A percentile compares a stretch with the other conserved stretches of the same genome.
Conservation (phyloP, 768 basidiomycete species). For the Russula abietina region DNA sequence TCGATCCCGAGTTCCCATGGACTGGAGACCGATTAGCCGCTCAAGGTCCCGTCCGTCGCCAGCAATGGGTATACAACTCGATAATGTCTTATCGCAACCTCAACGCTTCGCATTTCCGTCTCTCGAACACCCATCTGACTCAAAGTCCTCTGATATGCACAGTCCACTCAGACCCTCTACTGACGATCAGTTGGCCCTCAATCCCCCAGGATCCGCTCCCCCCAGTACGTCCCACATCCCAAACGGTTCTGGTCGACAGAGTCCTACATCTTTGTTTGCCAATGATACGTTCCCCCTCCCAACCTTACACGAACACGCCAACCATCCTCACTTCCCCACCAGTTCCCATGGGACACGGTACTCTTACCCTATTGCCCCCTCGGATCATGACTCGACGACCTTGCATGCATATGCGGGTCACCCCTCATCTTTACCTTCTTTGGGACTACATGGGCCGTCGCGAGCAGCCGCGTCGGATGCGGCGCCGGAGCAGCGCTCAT, state of each 20-base stretch:
- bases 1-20: constrained; percentile 85
- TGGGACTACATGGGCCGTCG: constrained; percentile 56
- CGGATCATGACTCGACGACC: constrained; percentile 7
- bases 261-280: constrained; percentile 31
- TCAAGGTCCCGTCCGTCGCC: constrained; percentile 74
- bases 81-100: constrained; percentile 26
- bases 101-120: constrained; percentile 25
- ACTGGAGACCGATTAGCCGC: constrained; percentile 77
- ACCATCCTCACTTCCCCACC: constrained; percentile 4
- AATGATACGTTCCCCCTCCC: constrained; percentile 19
- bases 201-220: constrained; percentile 16
- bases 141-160: constrained; percentile 39
- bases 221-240: constrained; percentile 28
- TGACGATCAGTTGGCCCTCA: constrained; percentile 26
- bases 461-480: constrained; percentile 32
- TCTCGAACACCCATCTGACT: constrained; percentile 23
- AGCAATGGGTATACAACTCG: constrained; percentile 30
- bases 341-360: constrained; percentile 14
- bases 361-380: constrained; percentile 11
- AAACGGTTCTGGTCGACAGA: constrained; percentile 29
- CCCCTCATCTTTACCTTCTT: constrained; percentile 69
- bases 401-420: constrained; percentile 28
- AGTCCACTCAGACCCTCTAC: constrained; percentile 34
- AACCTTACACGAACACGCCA: constrained; percentile 21
- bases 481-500: constrained; percentile 43